Evolutionary conservation across 352 stramenopile species (phyloP).

Genomic region (Thraustochytrium sp.): DNA sequence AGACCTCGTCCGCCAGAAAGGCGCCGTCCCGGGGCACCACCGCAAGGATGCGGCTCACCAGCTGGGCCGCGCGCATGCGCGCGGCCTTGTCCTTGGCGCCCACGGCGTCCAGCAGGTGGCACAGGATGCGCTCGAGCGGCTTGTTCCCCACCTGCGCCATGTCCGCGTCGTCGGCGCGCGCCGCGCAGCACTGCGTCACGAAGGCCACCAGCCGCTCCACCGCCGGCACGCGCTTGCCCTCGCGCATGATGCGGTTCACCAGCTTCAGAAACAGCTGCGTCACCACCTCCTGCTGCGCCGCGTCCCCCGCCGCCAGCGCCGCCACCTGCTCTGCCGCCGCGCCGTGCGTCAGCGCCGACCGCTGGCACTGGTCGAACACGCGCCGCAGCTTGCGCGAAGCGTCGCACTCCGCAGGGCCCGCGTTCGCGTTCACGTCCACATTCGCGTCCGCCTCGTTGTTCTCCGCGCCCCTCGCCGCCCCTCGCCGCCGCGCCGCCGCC

Average conservation of each 20-base stretch:
- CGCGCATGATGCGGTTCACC: not conserved
- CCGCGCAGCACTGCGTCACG: not conserved
- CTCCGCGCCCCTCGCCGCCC: too few relatives aligned
- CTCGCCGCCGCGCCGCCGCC: too few relatives aligned
- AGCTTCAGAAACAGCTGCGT: not conserved
- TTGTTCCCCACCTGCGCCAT: not conserved
- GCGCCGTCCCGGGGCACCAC: not conserved
- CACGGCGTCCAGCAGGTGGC: not conserved
- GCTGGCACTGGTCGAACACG: not conserved
- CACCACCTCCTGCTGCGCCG: not conserved
- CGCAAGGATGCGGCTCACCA: not conserved
- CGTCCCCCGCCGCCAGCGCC: not conserved
- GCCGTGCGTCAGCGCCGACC: not conserved
- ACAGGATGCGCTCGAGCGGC: not conserved
- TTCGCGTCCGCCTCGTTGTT: too few relatives aligned
- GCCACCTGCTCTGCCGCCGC: not conserved
- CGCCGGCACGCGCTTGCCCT: not conserved
- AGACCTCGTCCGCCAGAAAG: not conserved
- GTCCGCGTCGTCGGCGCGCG: not conserved
- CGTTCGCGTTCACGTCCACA: too few relatives aligned
- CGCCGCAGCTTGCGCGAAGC: not conserved
- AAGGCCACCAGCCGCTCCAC: not conserved
- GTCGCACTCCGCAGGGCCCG: not conserved
- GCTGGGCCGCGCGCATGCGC: not conserved
- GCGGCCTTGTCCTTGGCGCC: not conserved